Conservation (phyloP, 768 basidiomycete species). For the Suillus occidentalis region DNA sequence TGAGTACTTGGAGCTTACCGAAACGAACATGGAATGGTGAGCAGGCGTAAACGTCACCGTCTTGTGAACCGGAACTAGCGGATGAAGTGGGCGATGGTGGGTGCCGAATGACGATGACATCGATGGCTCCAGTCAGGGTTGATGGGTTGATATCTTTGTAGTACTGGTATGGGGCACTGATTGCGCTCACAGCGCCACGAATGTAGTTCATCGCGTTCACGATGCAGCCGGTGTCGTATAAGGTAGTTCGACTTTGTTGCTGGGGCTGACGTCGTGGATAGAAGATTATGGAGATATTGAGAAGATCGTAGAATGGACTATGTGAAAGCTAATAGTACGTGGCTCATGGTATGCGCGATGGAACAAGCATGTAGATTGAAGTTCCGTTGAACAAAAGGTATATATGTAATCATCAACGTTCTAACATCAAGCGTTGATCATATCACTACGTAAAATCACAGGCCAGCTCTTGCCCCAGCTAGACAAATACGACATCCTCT, state of each 20-base stretch:
- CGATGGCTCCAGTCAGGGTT: constrained; percentile 96
- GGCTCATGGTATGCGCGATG: constrained; percentile 4
- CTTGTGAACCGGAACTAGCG: constrained; percentile 33
- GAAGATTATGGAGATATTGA: background rate
- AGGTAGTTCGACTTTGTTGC: background rate
- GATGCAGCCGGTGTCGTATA: background rate
- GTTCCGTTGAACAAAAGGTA: background rate
- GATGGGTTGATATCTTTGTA: constrained; percentile 95
- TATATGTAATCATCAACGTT: background rate
- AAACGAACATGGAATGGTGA: constrained; percentile 98
- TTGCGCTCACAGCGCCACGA: constrained; percentile 81
- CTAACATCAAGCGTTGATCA: background rate
- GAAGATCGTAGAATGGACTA: background rate
- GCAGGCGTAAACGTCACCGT: constrained; percentile 73
- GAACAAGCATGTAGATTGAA: background rate
- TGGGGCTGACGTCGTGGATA: background rate
- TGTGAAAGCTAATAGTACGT: background rate
- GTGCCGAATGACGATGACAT: constrained; percentile 92
- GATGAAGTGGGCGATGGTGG: constrained; percentile 27
- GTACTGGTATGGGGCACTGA: constrained; percentile 86
- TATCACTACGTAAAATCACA: background rate
- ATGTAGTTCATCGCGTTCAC: constrained; percentile 75
- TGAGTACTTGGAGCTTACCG: constrained; percentile 93
- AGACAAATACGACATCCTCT: background rate
- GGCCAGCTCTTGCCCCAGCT: background rate